Conservation (phyloP, 495 filamentous ascomycete genomes). For the Talaromyces trachyspermus region DNA sequence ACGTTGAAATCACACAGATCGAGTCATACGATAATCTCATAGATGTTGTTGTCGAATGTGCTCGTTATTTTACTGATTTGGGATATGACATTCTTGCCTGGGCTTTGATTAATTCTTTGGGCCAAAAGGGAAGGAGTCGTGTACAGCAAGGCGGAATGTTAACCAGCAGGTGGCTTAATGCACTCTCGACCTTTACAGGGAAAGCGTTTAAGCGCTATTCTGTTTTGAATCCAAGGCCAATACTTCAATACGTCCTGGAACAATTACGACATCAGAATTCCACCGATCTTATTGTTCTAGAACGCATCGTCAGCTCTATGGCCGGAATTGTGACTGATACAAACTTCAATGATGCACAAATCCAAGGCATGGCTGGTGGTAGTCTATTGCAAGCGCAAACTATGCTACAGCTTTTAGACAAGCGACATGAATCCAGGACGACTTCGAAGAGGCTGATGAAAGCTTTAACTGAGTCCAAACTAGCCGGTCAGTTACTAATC, state of each 20-base stretch:
- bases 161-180: slow-evolving; percentile 83
- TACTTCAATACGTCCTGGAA: slow-evolving; percentile 81
- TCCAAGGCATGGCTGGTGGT: slow-evolving; percentile 80
- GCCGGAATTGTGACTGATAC: slow-evolving; percentile 79
- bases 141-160: slow-evolving; percentile 78
- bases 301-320: slow-evolving; percentile 85
- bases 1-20: slow-evolving; percentile 75
- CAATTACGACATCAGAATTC: slow-evolving; percentile 75
- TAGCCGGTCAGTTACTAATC: slow-evolving; percentile 74
- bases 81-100: slow-evolving; percentile 91
- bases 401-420: slow-evolving; percentile 68
- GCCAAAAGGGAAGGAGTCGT: slow-evolving; percentile 65
- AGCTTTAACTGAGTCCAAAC: slow-evolving; percentile 59
- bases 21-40: slow-evolving; percentile 90
- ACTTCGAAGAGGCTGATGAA: slow-evolving; percentile 72
- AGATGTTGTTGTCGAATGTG: slow-evolving; percentile 86
- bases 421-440: slow-evolving; percentile 58
- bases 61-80: slow-evolving; percentile 83
- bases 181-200: slow-evolving; percentile 76
- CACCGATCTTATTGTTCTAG: slow-evolving; percentile 79
- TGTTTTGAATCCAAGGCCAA: slow-evolving; percentile 74
- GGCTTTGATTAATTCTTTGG: slow-evolving; percentile 72
- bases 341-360: slow-evolving; percentile 79
- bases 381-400: slow-evolving; percentile 70
- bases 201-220: slow-evolving; percentile 74